Evolutionary conservation across 768 basidiomycete genomes (phyloP).

Genomic region (Pleurotus sapidus): DNA sequence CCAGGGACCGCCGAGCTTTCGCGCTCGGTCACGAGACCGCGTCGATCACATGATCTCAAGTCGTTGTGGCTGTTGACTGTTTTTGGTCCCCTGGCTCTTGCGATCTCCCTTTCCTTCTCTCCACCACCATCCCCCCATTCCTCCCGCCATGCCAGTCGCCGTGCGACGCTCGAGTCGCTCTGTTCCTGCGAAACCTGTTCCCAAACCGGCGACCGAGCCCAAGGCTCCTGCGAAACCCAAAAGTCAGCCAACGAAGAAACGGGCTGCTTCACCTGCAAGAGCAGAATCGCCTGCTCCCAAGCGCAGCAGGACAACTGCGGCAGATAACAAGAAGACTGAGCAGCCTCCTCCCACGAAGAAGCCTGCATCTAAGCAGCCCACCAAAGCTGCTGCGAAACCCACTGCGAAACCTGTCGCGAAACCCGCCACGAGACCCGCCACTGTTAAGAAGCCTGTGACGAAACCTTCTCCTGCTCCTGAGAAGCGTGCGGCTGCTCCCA

Average conservation of each 20-base stretch:
- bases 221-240: conserved; percentile 29
- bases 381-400: conserved; percentile 9
- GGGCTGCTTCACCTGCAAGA: conserved; percentile 47
- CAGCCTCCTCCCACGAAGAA: conserved; percentile 34
- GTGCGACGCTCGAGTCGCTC: conserved; percentile 46
- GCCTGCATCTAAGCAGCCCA: conserved; percentile 8
- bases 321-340: conserved; percentile 34
- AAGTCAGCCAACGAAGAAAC: conserved; percentile 39
- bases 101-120: background rate
- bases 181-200: conserved; percentile 39
- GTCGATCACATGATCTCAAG: background rate
- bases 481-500: conserved; percentile 28
- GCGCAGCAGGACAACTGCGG: conserved; percentile 34
- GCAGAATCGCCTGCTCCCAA: conserved; percentile 44
- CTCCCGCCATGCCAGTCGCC: conserved; percentile 2
- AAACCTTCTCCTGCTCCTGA: conserved; percentile 20
- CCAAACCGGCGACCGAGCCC: conserved; percentile 31
- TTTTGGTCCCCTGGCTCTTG: background rate
- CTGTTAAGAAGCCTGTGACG: conserved; percentile 9
- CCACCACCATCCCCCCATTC: conserved; percentile 1
- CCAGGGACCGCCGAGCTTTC: too few relatives aligned
- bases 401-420: conserved; percentile 14
- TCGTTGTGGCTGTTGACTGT: conserved; percentile 2
- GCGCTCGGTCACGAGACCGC: background rate
- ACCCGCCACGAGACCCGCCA: conserved; percentile 14